Base-by-base conservation (phyloP, 192 early-diverging fungal species). In the Coemansia umbellata region DNA sequence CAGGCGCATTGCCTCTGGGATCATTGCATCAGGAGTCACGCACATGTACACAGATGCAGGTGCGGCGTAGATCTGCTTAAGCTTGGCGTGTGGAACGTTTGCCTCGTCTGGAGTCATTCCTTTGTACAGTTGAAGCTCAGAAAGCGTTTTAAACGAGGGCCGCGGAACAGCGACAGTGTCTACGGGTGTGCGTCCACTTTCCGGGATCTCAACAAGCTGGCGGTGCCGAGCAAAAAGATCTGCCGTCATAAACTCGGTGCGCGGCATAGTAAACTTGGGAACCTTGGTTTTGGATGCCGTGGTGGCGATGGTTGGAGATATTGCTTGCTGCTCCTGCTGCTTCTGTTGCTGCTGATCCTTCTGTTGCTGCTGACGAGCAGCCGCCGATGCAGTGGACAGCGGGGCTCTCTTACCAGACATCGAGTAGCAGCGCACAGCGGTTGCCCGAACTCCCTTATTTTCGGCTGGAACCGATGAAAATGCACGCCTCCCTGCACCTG, bases 1-100 rank as follows among this genome's bases (percentile, higher is more conserved):
- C 55, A 69, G 31, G 0, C 63, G 65, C 77, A 63, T 60, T 0
- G 77, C 60, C 48, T 79, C 77, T 7, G 77, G 77, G 22, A 79
- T 66, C 58, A 69, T 32, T 5, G 66, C 56, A 14, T 63, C 59
- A 1, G 57, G 55, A 0, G 65, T 55, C 28, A 64, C 55, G 5
- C 53, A 53, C 72, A 75, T 75, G 32, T 61, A 75, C 15, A 60
- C 65, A 2, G 72, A 75, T 3, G 65, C 57, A 10, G 72, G 72
- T 0, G 72, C 72, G 8, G 72, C 65, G 32, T 75, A 75, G 1
- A 75, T 56, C 54, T 75, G 72, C 44, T 24, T 49, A 19, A 75
- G 53, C 57, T 39, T 44, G 6, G 42, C 45, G 23, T 54, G 42
- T 37, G 72, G 72, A 15, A 75, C 45, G 7, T 53, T 28, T 6